These are phyloP conservation scores for Pichia nanzhaoensis DNA, from an alignment of 805 yeast genomes.

Conservation along the genomic window DNA sequence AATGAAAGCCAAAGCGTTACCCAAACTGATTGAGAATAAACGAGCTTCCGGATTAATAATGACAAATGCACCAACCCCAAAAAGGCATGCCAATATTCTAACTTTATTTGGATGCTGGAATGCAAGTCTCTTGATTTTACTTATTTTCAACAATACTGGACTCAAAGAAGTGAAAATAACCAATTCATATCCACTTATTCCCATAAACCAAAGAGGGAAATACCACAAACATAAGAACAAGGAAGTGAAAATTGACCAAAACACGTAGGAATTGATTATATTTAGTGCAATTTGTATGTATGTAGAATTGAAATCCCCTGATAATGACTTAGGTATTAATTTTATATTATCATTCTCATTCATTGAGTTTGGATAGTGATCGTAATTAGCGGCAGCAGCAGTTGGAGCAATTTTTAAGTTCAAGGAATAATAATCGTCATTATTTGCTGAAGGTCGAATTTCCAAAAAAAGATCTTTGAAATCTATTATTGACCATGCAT, in stretches of 20 bases:
- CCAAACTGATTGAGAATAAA: constrained; percentile 58
- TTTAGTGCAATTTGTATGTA: constrained; percentile 36
- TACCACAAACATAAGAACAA: constrained; percentile 88
- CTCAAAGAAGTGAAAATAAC: constrained; percentile 50
- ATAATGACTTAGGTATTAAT: constrained; percentile 17
- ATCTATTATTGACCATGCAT: constrained; percentile 69
- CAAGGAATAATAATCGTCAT: constrained; percentile 22
- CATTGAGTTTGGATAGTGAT: neutral
- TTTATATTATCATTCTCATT: neutral
- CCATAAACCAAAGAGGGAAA: constrained; percentile 98
- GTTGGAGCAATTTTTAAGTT: constrained; percentile 18
- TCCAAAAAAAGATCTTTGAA: constrained; percentile 55
- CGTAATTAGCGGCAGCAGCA: neutral
- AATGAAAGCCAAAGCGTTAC: constrained; percentile 55
- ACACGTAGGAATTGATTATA: constrained; percentile 61
- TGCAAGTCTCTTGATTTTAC: constrained; percentile 33
- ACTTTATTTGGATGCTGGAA: constrained; percentile 45
- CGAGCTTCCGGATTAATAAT: constrained; percentile 64
- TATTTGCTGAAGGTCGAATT: constrained; percentile 23
- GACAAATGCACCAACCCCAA: constrained; percentile 73
- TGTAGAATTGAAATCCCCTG: constrained; percentile 20
- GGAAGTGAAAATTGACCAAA: constrained; percentile 82
- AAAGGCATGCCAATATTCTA: constrained; percentile 45
- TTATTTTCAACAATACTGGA: constrained; percentile 34
- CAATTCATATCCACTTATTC: constrained; percentile 90